Evolutionary conservation across 2,329 filamentous ascomycete species (phyloP).

Genomic region (Fusarium pininemorale): DNA sequence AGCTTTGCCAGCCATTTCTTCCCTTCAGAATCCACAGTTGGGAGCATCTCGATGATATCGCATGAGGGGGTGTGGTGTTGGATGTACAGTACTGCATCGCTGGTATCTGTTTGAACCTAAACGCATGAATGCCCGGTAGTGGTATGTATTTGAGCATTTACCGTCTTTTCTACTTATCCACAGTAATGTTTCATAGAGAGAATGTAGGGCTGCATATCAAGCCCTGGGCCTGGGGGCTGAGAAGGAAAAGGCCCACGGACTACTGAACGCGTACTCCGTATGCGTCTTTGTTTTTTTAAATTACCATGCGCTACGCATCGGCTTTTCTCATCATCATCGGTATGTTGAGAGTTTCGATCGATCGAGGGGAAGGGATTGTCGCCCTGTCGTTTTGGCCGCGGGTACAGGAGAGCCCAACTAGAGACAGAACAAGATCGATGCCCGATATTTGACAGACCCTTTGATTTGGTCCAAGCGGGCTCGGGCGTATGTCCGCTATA

Average conservation of each 20-base stretch:
- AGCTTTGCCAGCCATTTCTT: not conserved
- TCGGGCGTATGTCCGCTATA: not conserved
- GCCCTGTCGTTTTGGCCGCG: not conserved
- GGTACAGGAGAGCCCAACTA: slow-evolving; percentile 5
- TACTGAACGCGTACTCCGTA: not conserved
- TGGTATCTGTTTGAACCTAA: not conserved
- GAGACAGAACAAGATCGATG: not conserved
- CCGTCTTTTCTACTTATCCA: slow-evolving; percentile 1
- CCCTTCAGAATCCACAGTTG: not conserved
- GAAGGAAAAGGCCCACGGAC: not conserved
- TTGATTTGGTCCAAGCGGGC: not conserved
- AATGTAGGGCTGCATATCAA: slow-evolving; percentile 6
- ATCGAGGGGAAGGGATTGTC: slow-evolving; percentile 6
- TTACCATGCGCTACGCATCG: slow-evolving; percentile 9
- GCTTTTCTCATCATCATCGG: slow-evolving; percentile 13
- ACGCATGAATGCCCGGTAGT: not conserved
- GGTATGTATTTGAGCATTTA: not conserved
- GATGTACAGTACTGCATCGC: not conserved
- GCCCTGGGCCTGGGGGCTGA: not conserved
- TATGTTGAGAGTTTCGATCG: slow-evolving; percentile 17
- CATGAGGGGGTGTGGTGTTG: not conserved
- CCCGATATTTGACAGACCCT: not conserved
- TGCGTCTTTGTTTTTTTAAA: not conserved
- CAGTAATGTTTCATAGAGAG: slow-evolving; percentile 1
- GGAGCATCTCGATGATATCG: not conserved